These are phyloP conservation scores for Aspergillus ruber DNA, from an alignment of 2,329 filamentous ascomycete genomes.

Conservation along the genomic window DNA sequence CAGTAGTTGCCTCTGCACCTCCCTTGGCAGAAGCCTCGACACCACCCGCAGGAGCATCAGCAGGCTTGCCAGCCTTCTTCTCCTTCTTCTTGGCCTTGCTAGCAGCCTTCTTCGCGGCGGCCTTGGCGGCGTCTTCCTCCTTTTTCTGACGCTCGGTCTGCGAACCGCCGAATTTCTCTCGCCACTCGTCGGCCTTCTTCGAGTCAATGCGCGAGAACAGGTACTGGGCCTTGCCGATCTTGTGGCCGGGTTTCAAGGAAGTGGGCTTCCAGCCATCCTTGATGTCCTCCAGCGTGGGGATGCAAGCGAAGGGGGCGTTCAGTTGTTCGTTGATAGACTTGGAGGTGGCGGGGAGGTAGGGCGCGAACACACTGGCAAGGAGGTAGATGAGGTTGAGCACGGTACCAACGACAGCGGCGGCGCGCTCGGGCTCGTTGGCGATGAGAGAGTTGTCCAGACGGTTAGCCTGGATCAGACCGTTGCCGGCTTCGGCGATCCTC, in stretches of 20 bases:
- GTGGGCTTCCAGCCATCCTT: slow-evolving; percentile 56
- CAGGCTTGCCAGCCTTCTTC: slow-evolving; percentile 30
- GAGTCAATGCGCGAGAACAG: slow-evolving; percentile 78
- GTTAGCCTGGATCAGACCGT: slow-evolving; percentile 55
- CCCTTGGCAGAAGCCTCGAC: slow-evolving; percentile 34
- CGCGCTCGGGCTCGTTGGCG: slow-evolving; percentile 52
- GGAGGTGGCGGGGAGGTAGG: slow-evolving; percentile 78
- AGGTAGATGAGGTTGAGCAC: slow-evolving; percentile 79
- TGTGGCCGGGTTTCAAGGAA: slow-evolving; percentile 63
- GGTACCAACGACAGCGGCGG: slow-evolving; percentile 63
- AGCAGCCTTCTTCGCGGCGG: slow-evolving; percentile 34
- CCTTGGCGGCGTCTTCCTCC: slow-evolving; percentile 47
- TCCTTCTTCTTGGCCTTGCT: slow-evolving; percentile 29
- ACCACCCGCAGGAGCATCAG: slow-evolving; percentile 19
- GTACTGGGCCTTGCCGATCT: slow-evolving; percentile 71
- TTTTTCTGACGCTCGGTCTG: slow-evolving; percentile 62
- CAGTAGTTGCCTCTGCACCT: slow-evolving; percentile 21
- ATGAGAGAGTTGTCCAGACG: slow-evolving; percentile 57
- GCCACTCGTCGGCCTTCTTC: slow-evolving; percentile 78
- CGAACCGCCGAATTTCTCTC: slow-evolving; percentile 61
- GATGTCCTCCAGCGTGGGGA: slow-evolving; percentile 49
- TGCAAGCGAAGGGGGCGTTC: slow-evolving; percentile 51
- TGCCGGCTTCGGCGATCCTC: slow-evolving; percentile 53
- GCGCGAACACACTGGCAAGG: slow-evolving; percentile 68
- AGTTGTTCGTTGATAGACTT: slow-evolving; percentile 73